A percentile compares a stretch with the other conserved stretches of the same genome.
Conservation (phyloP, 805 yeast genomes). For the Hyphopichia homilentoma region DNA sequence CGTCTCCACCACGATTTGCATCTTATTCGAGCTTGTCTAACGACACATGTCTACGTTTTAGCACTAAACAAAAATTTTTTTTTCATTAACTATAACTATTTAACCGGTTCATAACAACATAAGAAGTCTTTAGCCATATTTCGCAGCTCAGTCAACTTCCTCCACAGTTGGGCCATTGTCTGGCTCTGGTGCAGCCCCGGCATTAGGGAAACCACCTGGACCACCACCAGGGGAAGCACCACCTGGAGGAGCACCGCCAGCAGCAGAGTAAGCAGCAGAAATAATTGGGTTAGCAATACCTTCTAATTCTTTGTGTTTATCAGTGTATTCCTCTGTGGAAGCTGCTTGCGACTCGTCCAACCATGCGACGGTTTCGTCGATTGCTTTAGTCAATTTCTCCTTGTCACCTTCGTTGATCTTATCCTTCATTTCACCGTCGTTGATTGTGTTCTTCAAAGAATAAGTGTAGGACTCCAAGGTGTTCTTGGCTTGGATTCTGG, state of each 20-base stretch:
- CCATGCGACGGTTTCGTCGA: conserved; percentile 40
- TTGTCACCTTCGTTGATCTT: conserved; percentile 39
- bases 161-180: conserved; percentile 40
- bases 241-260: conserved; percentile 22
- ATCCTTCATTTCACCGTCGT: conserved; percentile 42
- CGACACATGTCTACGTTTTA: conserved; percentile 1
- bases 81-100: too few relatives aligned
- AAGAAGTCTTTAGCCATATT: background rate
- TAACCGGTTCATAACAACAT: too few relatives aligned
- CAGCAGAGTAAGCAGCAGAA: conserved; percentile 30
- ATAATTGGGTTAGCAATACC: conserved; percentile 38
- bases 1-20: conserved; percentile 21
- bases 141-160: conserved; percentile 30
- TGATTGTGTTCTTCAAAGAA: conserved; percentile 68
- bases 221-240: conserved; percentile 31
- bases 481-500: conserved; percentile 86
- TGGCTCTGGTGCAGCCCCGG: conserved; percentile 22
- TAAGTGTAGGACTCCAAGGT: conserved; percentile 85
- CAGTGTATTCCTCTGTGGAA: conserved; percentile 37
- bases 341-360: conserved; percentile 38
- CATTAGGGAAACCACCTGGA: conserved; percentile 33
- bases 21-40: conserved; percentile 16
- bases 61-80: conserved; percentile 4
- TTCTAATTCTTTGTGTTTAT: conserved; percentile 39
- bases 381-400: conserved; percentile 51